These are phyloP conservation scores for Firmiana major DNA, from an alignment of 345 rosid genomes.

Conservation along the genomic window DNA sequence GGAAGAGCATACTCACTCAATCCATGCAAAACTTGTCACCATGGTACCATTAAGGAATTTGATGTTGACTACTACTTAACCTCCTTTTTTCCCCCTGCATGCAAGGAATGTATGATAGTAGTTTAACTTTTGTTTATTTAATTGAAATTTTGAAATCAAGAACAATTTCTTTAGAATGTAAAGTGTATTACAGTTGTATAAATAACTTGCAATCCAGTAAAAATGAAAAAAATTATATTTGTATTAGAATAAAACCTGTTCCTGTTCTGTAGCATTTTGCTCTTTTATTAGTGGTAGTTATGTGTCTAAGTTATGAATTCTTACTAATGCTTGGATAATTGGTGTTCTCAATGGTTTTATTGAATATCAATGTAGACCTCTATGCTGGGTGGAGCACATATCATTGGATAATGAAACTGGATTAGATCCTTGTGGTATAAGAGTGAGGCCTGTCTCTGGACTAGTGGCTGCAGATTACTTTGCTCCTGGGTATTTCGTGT, in stretches of 20 bases:
- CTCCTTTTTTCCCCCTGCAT: not conserved
- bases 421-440: conserved; percentile 78
- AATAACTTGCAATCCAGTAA: not conserved
- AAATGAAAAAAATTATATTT: not conserved
- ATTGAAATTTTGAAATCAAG: not conserved
- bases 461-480: conserved; percentile 98
- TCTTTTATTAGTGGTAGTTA: not conserved
- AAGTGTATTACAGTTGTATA: not conserved
- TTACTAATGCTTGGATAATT: not conserved
- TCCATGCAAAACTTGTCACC: not conserved
- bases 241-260: not conserved
- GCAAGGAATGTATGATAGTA: not conserved
- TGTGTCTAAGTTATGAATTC: conserved; percentile 4
- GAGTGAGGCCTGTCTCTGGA: conserved; percentile 78
- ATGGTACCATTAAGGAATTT: not conserved
- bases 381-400: conserved; percentile 97
- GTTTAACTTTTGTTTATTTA: not conserved
- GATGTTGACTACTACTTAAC: not conserved
- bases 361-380: conserved; percentile 51
- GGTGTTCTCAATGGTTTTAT: conserved; percentile 14
- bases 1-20: not conserved
- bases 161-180: not conserved
- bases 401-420: conserved; percentile 95
- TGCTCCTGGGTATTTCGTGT: conserved; percentile 91
- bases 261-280: not conserved